Conservation (phyloP, 768 basidiomycete species). For the Hygrocybe punicea region DNA sequence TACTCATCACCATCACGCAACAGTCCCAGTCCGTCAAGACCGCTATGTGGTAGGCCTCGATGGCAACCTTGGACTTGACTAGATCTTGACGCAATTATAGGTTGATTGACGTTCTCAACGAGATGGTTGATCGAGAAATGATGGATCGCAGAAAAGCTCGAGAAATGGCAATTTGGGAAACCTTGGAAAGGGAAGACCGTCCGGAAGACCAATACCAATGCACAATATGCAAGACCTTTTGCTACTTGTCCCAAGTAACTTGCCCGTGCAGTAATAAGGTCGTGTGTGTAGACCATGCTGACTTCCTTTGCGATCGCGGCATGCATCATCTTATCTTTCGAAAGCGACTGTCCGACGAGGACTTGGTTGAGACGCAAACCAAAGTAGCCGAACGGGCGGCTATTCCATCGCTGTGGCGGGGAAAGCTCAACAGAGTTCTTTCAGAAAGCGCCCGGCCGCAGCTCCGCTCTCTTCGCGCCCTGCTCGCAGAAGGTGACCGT, state of each 20-base stretch:
- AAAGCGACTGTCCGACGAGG: slow-evolving; percentile 77
- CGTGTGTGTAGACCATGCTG: slow-evolving; percentile 81
- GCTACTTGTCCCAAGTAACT: slow-evolving; percentile 89
- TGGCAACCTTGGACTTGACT: neutral
- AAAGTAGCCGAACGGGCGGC: slow-evolving; percentile 70
- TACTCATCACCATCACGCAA: slow-evolving; percentile 95
- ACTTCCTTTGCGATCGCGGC: slow-evolving; percentile 63
- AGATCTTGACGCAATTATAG: slow-evolving; percentile 38
- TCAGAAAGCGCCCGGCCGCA: slow-evolving; percentile 66
- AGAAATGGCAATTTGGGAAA: slow-evolving; percentile 56
- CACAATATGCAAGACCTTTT: slow-evolving; percentile 86
- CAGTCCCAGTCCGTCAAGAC: slow-evolving; percentile 91
- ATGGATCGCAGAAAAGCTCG: slow-evolving; percentile 62
- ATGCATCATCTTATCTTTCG: slow-evolving; percentile 57
- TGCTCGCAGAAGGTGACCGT: slow-evolving; percentile 87
- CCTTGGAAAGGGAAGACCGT: slow-evolving; percentile 73
- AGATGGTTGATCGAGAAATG: slow-evolving; percentile 88
- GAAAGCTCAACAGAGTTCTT: slow-evolving; percentile 64
- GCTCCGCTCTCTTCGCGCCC: slow-evolving; percentile 71
- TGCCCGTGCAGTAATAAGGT: slow-evolving; percentile 77
- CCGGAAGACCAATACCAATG: slow-evolving; percentile 97
- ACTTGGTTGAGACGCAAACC: slow-evolving; percentile 62
- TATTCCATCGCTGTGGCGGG: slow-evolving; percentile 71
- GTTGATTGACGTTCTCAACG: slow-evolving; percentile 77
- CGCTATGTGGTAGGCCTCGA: slow-evolving; percentile 71